A percentile compares a stretch with the other conserved stretches of the same genome.
Evolutionary conservation across 495 filamentous ascomycete genomes (phyloP).

Genomic region (Schizothecium vesticola): DNA sequence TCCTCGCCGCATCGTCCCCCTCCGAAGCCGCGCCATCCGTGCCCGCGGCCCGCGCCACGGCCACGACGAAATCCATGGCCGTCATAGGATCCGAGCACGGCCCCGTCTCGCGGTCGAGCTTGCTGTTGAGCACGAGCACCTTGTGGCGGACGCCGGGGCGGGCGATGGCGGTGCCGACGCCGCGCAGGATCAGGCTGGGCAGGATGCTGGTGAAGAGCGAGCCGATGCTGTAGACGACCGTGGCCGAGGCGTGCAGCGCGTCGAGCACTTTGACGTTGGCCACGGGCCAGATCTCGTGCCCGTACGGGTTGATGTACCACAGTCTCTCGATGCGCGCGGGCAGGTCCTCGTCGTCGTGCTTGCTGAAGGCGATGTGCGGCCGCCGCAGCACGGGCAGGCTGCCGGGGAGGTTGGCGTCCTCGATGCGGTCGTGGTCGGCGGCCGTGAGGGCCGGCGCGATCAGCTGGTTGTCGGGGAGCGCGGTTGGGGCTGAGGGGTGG

Average conservation of each 20-base stretch:
- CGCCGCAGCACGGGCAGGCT: conserved; percentile 72
- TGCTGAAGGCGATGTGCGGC: conserved; percentile 74
- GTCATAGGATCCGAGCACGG: conserved; percentile 54
- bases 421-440: conserved; percentile 40
- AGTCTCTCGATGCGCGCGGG: conserved; percentile 71
- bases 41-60: conserved; percentile 63
- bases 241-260: conserved; percentile 54
- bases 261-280: conserved; percentile 75
- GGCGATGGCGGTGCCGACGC: conserved; percentile 54
- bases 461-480: conserved; percentile 40
- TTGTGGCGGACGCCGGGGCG: conserved; percentile 53
- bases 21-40: conserved; percentile 22
- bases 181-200: conserved; percentile 64
- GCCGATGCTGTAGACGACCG: conserved; percentile 85
- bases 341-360: conserved; percentile 59
- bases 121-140: conserved; percentile 81
- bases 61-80: conserved; percentile 71
- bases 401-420: conserved; percentile 87
- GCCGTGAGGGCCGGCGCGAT: conserved; percentile 23
- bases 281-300: conserved; percentile 73
- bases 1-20: conserved; percentile 39
- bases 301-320: conserved; percentile 98
- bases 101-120: conserved; percentile 79
- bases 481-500: conserved; percentile 61
- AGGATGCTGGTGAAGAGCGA: conserved; percentile 77